These are phyloP conservation scores for Suillus lakei DNA, from an alignment of 768 basidiomycete genomes.

Conservation along the genomic window DNA sequence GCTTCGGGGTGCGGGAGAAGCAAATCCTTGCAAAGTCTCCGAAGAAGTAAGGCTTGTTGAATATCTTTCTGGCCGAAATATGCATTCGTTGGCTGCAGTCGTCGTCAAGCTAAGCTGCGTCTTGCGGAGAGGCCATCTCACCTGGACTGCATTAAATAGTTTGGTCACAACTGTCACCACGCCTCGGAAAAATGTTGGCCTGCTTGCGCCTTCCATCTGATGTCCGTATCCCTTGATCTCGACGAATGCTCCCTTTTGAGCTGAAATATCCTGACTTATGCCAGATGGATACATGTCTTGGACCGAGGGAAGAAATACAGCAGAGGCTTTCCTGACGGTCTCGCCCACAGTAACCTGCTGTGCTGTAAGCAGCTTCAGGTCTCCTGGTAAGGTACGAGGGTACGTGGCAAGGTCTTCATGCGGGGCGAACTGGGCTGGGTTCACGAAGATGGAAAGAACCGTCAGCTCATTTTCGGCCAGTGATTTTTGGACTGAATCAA, in stretches of 20 bases:
- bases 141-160: conserved; percentile 91
- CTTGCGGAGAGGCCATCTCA: conserved; percentile 36
- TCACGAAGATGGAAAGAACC: conserved; percentile 95
- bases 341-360: conserved; percentile 37
- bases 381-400: conserved; percentile 81
- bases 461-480: conserved; percentile 83
- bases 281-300: conserved; percentile 94
- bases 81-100: conserved; percentile 77
- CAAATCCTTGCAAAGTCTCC: conserved; percentile 77
- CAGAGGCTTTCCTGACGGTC: conserved; percentile 52
- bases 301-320: conserved; percentile 81
- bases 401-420: conserved; percentile 93
- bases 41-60: conserved; percentile 89
- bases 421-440: conserved; percentile 96
- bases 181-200: conserved; percentile 94
- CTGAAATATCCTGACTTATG: conserved; percentile 72
- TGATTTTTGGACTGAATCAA: conserved; percentile 70
- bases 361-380: conserved; percentile 64
- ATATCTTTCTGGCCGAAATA: conserved; percentile 99
- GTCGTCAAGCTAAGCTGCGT: conserved; percentile 1
- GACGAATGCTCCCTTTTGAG: conserved; percentile 88
- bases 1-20: conserved; percentile 79
- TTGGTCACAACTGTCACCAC: conserved; percentile 96
- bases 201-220: conserved; percentile 88
- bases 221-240: conserved; percentile 91